Evolutionary conservation across 768 basidiomycete genomes (phyloP).

Genomic region (Calocera cornea): DNA sequence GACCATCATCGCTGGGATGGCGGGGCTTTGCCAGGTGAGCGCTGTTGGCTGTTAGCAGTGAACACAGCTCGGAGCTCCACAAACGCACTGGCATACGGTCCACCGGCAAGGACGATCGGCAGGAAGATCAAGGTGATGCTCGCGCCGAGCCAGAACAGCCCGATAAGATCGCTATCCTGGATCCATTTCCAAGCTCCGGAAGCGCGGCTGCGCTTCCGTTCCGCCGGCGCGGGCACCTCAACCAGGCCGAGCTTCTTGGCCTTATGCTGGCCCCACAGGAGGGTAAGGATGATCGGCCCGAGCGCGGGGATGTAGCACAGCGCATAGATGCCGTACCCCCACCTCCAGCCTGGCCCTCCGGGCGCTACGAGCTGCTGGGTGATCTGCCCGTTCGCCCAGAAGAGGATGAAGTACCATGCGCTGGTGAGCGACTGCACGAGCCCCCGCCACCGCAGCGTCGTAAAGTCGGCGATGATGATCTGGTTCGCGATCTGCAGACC

Average conservation of each 20-base stretch:
- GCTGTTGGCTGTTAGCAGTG: not conserved
- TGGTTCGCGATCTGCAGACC: constrained; percentile 52
- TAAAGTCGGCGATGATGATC: constrained; percentile 50
- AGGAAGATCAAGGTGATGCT: constrained; percentile 40
- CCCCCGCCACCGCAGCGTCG: constrained; percentile 44
- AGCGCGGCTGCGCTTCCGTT: not conserved
- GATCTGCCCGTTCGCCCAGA: constrained; percentile 51
- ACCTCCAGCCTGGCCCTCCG: constrained; percentile 40
- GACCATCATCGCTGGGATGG: constrained; percentile 40
- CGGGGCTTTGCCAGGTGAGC: constrained; percentile 21
- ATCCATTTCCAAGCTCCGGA: not conserved
- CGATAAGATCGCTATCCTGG: constrained; percentile 33
- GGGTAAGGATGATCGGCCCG: constrained; percentile 39
- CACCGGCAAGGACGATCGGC: constrained; percentile 38
- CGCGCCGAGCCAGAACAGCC: constrained; percentile 38
- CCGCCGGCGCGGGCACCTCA: not conserved
- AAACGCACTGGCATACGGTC: constrained; percentile 27
- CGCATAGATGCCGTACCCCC: constrained; percentile 48
- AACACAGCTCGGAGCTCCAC: not conserved
- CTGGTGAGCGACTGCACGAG: constrained; percentile 32
- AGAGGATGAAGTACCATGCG: constrained; percentile 47
- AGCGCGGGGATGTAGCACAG: constrained; percentile 47
- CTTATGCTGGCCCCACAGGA: constrained; percentile 42
- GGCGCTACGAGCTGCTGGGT: constrained; percentile 30
- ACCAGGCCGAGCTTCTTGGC: constrained; percentile 30